phyloP scores from a whole-genome alignment of 805 yeast genomes.

The Barnettozyma californica region DNA sequence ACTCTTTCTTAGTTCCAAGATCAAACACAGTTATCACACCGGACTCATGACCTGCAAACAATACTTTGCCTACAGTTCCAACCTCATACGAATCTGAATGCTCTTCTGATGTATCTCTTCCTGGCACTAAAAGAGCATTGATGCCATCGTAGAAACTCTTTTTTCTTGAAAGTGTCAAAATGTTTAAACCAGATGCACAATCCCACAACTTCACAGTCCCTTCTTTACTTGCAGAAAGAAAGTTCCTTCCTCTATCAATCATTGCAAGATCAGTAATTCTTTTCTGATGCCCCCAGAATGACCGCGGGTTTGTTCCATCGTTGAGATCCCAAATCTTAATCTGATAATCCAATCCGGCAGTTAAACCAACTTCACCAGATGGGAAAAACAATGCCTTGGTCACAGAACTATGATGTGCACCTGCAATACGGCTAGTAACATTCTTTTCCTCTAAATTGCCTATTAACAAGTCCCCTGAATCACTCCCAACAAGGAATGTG shows the following conservation, averaged over 20 bases:
- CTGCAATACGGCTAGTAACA: slow-evolving; percentile 13
- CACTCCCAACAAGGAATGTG: slow-evolving; percentile 29
- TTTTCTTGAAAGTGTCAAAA: slow-evolving; percentile 37
- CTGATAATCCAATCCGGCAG: slow-evolving; percentile 54
- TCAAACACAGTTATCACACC: slow-evolving; percentile 39
- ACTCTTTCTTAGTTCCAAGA: slow-evolving; percentile 24
- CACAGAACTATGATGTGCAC: slow-evolving; percentile 50
- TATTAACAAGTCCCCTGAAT: slow-evolving; percentile 29
- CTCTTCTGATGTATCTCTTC: not conserved
- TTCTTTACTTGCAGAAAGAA: slow-evolving; percentile 49
- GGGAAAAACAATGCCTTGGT: slow-evolving; percentile 49
- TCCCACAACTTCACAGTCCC: slow-evolving; percentile 66
- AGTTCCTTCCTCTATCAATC: slow-evolving; percentile 63
- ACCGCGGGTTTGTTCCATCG: slow-evolving; percentile 45
- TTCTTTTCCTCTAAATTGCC: not conserved
- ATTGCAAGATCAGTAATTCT: slow-evolving; percentile 44
- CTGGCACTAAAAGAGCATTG: slow-evolving; percentile 20
- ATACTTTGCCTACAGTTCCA: slow-evolving; percentile 40
- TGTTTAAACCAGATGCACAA: slow-evolving; percentile 47
- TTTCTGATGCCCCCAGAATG: slow-evolving; percentile 44
- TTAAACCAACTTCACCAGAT: slow-evolving; percentile 53
- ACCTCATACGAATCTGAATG: slow-evolving; percentile 33
- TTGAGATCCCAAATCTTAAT: slow-evolving; percentile 56
- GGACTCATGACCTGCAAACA: slow-evolving; percentile 38
- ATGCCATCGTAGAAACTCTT: slow-evolving; percentile 33